These are phyloP conservation scores for Dictyostelium citrinum DNA, from an alignment of 78 protist genomes.

Conservation along the genomic window DNA sequence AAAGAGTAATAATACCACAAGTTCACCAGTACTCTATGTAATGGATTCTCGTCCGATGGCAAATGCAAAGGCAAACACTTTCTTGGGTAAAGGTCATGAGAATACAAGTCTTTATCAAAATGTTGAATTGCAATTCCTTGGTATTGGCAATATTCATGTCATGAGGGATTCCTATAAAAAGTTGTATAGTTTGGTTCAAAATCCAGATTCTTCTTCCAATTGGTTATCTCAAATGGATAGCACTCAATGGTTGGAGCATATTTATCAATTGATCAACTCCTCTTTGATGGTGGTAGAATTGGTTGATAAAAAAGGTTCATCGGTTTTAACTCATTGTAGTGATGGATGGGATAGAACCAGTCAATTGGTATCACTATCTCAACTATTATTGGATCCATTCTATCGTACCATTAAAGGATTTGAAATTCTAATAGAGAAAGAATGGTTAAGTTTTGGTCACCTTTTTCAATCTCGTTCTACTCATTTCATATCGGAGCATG, in stretches of 20 bases:
- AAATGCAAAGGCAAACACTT: constrained; percentile 88
- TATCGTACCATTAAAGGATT: constrained; percentile 93
- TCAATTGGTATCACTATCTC: constrained; percentile 83
- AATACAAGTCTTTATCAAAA: constrained; percentile 76
- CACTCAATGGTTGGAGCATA: constrained; percentile 81
- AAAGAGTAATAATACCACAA: constrained; percentile 17
- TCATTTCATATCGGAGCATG: background rate
- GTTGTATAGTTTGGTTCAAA: constrained; percentile 5
- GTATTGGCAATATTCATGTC: constrained; percentile 91
- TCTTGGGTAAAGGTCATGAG: constrained; percentile 90
- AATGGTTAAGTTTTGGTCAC: constrained; percentile 96
- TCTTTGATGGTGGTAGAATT: constrained; percentile 62
- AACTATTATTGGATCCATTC: constrained; percentile 91
- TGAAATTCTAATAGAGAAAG: constrained; percentile 93
- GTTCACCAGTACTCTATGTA: constrained; percentile 80
- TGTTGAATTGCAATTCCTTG: constrained; percentile 65
- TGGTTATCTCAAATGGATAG: constrained; percentile 76
- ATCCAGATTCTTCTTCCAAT: background rate
- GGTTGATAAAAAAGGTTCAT: constrained; percentile 67
- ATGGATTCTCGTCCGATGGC: constrained; percentile 91
- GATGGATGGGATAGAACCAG: constrained; percentile 98
- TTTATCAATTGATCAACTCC: constrained; percentile 55
- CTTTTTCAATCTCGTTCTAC: constrained; percentile 85
- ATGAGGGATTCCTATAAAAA: constrained; percentile 81
- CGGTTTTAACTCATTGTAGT: constrained; percentile 82